A percentile compares a stretch with the other conserved stretches of the same genome.
phyloP scores from a whole-genome alignment of 805 yeast genomes.

The Komagataella mondaviorum region DNA sequence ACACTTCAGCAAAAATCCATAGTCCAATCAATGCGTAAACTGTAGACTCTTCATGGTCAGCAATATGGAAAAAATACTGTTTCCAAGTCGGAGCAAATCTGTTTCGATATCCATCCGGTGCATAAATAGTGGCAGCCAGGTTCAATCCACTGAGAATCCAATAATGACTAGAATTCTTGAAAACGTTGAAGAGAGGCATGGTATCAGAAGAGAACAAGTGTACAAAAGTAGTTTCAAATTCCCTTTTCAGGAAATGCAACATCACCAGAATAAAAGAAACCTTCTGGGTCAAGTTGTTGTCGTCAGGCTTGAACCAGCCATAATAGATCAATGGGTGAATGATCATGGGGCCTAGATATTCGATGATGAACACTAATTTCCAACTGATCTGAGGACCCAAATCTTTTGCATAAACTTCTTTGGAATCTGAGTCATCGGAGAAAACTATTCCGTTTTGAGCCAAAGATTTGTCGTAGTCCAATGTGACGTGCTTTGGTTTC shows the following conservation, averaged over 20 bases:
- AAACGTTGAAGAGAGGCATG: conserved; percentile 81
- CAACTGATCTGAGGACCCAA: conserved; percentile 89
- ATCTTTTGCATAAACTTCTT: conserved; percentile 60
- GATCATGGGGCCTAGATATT: conserved; percentile 81
- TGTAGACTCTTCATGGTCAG: conserved; percentile 20
- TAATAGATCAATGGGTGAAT: conserved; percentile 62
- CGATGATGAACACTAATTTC: conserved; percentile 81
- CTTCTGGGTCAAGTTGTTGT: conserved; percentile 38
- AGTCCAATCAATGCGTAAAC: conserved; percentile 22
- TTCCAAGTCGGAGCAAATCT: conserved; percentile 8
- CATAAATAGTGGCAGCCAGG: conserved; percentile 18
- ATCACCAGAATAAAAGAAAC: conserved; percentile 42
- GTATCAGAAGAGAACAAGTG: conserved; percentile 82
- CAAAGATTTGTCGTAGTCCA: conserved; percentile 30
- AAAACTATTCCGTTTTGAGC: conserved; percentile 28
- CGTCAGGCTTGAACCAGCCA: conserved; percentile 20
- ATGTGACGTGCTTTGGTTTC: conserved; percentile 24
- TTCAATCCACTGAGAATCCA: conserved; percentile 77
- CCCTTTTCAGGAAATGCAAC: conserved; percentile 79
- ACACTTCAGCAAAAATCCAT: conserved; percentile 50
- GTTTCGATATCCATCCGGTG: conserved; percentile 8
- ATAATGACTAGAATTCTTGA: conserved; percentile 84
- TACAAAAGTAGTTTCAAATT: conserved; percentile 70
- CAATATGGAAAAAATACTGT: conserved; percentile 28
- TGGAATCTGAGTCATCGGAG: conserved; percentile 18